Evolutionary conservation across 371 early-diverging fungal species (phyloP).

Genomic region (Circinella umbellata): DNA sequence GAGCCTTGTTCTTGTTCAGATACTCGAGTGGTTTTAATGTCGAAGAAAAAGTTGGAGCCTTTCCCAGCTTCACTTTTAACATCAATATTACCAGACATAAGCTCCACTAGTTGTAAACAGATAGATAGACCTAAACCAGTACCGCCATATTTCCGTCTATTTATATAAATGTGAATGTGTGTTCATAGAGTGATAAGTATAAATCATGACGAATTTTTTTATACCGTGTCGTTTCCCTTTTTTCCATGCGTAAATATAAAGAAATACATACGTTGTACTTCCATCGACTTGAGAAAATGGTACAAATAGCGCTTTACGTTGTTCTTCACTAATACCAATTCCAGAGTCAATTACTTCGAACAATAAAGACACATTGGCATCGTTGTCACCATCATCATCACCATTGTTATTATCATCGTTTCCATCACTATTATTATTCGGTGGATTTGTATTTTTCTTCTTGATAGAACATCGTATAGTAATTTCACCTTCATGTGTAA

Average conservation of each 20-base stretch:
- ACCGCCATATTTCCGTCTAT: slow-evolving; percentile 63
- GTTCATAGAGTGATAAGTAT: too few species aligned
- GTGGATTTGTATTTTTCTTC: slow-evolving; percentile 18
- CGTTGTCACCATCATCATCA: background rate
- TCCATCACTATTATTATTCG: background rate
- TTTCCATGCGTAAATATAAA: background rate
- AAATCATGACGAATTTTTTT: too few species aligned
- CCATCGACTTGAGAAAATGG: slow-evolving; percentile 65
- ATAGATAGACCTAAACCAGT: slow-evolving; percentile 70
- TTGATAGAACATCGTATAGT: slow-evolving; percentile 44
- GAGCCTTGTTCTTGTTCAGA: slow-evolving; percentile 20
- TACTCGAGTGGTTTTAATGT: slow-evolving; percentile 43
- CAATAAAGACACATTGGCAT: slow-evolving; percentile 25
- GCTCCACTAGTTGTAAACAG: slow-evolving; percentile 55
- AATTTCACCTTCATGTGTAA: slow-evolving; percentile 62
- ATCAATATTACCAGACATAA: slow-evolving; percentile 60
- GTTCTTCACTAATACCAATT: slow-evolving; percentile 60
- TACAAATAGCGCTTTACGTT: slow-evolving; percentile 60
- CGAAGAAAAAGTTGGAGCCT: slow-evolving; percentile 63
- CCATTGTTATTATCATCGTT: background rate
- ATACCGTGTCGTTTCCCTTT: too few species aligned
- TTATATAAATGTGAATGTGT: background rate
- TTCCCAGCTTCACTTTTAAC: slow-evolving; percentile 58
- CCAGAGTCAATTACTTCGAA: slow-evolving; percentile 58
- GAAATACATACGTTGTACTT: slow-evolving; percentile 51